Evolutionary conservation across 768 basidiomycete genomes (phyloP).

Genomic region (Auricularia heimuer): DNA sequence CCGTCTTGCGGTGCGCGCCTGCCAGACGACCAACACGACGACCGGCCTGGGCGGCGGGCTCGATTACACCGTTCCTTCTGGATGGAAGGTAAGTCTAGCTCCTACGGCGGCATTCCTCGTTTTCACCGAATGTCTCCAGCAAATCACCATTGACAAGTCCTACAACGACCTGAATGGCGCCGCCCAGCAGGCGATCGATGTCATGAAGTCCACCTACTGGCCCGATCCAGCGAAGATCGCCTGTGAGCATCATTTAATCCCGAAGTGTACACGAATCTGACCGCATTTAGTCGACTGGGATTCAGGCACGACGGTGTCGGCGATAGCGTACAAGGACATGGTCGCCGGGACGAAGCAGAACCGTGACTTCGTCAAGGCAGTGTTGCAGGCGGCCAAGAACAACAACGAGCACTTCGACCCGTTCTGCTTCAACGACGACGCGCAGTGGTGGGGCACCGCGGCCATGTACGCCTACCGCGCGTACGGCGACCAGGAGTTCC

Average conservation of each 20-base stretch:
- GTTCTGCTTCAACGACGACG: not conserved
- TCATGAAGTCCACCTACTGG: not conserved
- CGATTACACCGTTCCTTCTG: not conserved
- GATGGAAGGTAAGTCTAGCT: not conserved
- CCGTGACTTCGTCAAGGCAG: not conserved
- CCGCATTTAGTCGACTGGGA: not conserved
- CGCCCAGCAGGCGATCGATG: not conserved
- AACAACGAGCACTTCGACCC: not conserved
- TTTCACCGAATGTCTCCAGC: not conserved
- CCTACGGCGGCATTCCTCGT: not conserved
- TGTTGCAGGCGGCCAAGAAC: not conserved
- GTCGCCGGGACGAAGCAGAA: not conserved
- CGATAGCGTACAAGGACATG: constrained; percentile 1
- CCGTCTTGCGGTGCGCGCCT: not conserved
- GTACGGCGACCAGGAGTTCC: constrained; percentile 32
- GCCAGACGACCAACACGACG: not conserved
- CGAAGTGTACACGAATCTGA: too few relatives aligned
- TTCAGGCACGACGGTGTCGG: not conserved
- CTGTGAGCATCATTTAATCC: too few relatives aligned
- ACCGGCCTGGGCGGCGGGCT: not conserved
- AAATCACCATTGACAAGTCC: not conserved
- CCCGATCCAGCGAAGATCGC: not conserved
- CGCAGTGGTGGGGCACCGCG: constrained; percentile 42
- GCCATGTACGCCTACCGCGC: constrained; percentile 40
- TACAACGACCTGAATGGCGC: not conserved